phyloP scores from a whole-genome alignment of 805 yeast genomes.

The Cyberlindnera nakhonratchasimensis region DNA sequence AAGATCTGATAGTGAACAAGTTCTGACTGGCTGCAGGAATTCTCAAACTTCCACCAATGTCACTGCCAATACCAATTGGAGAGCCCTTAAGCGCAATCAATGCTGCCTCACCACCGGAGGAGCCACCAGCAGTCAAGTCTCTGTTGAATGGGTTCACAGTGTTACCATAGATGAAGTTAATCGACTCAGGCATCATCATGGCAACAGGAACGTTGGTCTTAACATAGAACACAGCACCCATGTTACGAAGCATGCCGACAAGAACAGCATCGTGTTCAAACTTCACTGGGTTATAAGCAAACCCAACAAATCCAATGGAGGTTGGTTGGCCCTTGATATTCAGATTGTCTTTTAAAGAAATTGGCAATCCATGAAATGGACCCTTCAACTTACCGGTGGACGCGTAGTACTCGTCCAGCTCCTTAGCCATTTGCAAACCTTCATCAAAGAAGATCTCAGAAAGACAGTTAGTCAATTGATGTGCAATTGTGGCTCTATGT shows the following conservation, averaged over 20 bases:
- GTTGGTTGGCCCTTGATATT: constrained; percentile 45
- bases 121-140: constrained; percentile 46
- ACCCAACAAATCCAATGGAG: constrained; percentile 47
- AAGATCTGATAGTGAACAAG: constrained; percentile 42
- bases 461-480: constrained; percentile 43
- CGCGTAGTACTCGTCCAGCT: constrained; percentile 47
- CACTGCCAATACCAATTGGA: constrained; percentile 53
- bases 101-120: constrained; percentile 55
- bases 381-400: constrained; percentile 52
- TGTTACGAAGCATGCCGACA: constrained; percentile 37
- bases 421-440: constrained; percentile 53
- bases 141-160: constrained; percentile 45
- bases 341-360: constrained; percentile 49
- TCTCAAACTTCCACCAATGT: constrained; percentile 51
- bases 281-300: constrained; percentile 34
- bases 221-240: constrained; percentile 53
- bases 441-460: constrained; percentile 46
- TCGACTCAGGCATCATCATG: constrained; percentile 47
- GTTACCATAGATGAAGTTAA: constrained; percentile 42
- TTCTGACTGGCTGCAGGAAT: constrained; percentile 44
- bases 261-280: constrained; percentile 35
- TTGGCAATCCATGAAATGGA: constrained; percentile 66
- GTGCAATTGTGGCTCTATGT: constrained; percentile 56
- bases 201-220: constrained; percentile 55
- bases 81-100: constrained; percentile 42